phyloP scores from a whole-genome alignment of 2,329 filamentous ascomycete species.

The Colletotrichum tropicicola region DNA sequence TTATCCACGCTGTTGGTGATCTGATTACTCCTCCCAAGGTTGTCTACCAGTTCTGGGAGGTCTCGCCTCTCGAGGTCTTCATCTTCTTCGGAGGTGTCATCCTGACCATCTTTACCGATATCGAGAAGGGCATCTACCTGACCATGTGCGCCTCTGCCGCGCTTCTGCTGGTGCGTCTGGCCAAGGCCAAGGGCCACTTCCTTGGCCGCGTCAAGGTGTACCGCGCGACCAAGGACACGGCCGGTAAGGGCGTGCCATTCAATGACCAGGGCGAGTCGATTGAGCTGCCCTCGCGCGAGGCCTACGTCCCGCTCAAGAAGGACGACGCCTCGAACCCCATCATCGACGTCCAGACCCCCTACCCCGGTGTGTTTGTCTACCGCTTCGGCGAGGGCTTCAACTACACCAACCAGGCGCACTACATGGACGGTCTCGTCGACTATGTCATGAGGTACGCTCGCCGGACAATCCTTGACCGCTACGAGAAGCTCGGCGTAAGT shows the following conservation, averaged over 20 bases:
- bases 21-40: conserved; percentile 78
- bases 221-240: conserved; percentile 30
- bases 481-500: conserved; percentile 58
- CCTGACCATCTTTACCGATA: conserved; percentile 57
- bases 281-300: conserved; percentile 36
- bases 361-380: conserved; percentile 62
- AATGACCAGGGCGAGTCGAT: conserved; percentile 29
- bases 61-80: conserved; percentile 76
- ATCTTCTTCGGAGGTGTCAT: conserved; percentile 81
- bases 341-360: conserved; percentile 50
- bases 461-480: conserved; percentile 48
- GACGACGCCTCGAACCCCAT: conserved; percentile 55
- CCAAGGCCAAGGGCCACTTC: conserved; percentile 57
- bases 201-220: conserved; percentile 47
- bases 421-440: conserved; percentile 51
- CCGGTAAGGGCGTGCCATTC: conserved; percentile 29
- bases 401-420: conserved; percentile 59
- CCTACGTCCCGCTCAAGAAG: conserved; percentile 51
- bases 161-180: conserved; percentile 54
- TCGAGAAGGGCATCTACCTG: conserved; percentile 60
- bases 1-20: conserved; percentile 85
- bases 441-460: conserved; percentile 51
- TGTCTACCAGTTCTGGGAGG: conserved; percentile 80
- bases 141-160: conserved; percentile 53
- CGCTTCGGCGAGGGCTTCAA: conserved; percentile 61